phyloP scores from a whole-genome alignment of 2,329 filamentous ascomycete species.

The Colletotrichum spinosum region DNA sequence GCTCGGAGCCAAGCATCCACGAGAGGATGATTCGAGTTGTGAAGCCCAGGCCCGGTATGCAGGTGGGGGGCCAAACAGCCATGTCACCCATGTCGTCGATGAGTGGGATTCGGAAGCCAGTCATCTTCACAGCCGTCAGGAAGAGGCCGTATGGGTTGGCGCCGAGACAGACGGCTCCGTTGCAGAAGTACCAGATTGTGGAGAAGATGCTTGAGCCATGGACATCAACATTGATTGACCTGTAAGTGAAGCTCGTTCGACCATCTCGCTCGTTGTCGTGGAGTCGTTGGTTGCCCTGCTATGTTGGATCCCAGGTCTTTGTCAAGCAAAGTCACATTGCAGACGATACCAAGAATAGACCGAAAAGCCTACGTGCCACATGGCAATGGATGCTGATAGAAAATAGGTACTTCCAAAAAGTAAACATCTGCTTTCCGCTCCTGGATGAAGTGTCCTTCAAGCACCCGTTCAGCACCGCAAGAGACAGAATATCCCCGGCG shows the following conservation, averaged over 20 bases:
- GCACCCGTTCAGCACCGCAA: conserved; percentile 56
- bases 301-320: not conserved
- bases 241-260: conserved; percentile 47
- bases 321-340: not conserved
- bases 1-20: conserved; percentile 42
- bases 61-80: conserved; percentile 13
- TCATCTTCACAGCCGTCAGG: conserved; percentile 60
- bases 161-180: conserved; percentile 50
- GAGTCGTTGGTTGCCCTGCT: too few relatives aligned
- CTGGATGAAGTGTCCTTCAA: conserved; percentile 67
- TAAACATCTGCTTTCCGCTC: conserved; percentile 70
- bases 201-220: conserved; percentile 70
- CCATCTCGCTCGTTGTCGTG: not conserved
- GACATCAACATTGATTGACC: conserved; percentile 60
- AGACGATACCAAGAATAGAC: not conserved
- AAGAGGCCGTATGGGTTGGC: conserved; percentile 58
- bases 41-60: conserved; percentile 22
- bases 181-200: conserved; percentile 64
- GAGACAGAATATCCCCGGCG: conserved; percentile 64
- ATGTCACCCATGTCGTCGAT: conserved; percentile 20
- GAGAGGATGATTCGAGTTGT: conserved; percentile 43
- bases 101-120: conserved; percentile 43
- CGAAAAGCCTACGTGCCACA: not conserved
- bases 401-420: conserved; percentile 63
- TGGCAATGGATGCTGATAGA: too few relatives aligned